phyloP scores from a whole-genome alignment of 306 rosid genomes.

The Cotoneaster glaucophyllus region DNA sequence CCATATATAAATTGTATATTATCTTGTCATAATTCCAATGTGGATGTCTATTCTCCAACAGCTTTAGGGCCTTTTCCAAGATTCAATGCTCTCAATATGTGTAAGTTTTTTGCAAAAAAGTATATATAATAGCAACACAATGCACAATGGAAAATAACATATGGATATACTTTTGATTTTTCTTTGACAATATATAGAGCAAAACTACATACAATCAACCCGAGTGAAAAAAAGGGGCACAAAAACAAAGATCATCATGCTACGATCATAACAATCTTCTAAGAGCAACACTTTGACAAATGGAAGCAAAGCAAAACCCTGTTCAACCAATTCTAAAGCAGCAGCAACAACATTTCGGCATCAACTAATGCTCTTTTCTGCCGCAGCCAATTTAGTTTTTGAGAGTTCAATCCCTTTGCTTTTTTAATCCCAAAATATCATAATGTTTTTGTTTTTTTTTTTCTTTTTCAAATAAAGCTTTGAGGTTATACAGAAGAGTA shows the following conservation, averaged over 20 bases:
- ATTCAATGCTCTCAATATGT: neutral
- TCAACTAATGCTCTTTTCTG: slow-evolving; percentile 1
- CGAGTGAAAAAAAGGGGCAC: neutral
- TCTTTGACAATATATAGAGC: neutral
- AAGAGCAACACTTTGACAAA: neutral
- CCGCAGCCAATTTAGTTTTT: neutral
- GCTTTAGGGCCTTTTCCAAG: neutral
- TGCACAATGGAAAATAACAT: neutral
- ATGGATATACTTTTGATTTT: neutral
- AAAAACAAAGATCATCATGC: neutral
- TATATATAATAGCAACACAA: neutral
- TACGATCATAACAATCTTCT: neutral
- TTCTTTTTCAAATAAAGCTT: neutral
- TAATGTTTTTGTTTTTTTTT: neutral
- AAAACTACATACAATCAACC: neutral
- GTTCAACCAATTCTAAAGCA: neutral
- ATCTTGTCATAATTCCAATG: too few relatives aligned
- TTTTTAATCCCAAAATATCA: neutral
- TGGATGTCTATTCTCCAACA: neutral
- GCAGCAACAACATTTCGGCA: neutral
- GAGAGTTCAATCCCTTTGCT: neutral
- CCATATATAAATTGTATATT: too few relatives aligned
- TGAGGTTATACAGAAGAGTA: slow-evolving; percentile 4
- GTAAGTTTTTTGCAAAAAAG: neutral
- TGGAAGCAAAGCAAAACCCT: neutral